phyloP scores from a whole-genome alignment of 1,284 basidiomycete genomes.

The Schizophyllum amplum region DNA sequence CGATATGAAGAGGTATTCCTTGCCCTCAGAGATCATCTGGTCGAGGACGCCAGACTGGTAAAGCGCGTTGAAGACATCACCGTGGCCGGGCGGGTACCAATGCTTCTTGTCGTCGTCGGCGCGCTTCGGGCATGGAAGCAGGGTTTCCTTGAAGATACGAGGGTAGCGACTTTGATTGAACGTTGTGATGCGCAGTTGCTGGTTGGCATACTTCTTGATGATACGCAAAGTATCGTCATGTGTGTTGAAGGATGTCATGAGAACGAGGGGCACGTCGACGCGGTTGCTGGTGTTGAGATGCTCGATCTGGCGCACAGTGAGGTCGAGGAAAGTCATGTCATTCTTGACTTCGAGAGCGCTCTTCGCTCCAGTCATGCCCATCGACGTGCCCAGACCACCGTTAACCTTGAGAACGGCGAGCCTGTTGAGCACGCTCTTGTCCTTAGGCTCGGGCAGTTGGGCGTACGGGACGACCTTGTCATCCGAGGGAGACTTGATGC shows the following conservation, averaged over 20 bases:
- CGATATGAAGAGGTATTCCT: constrained; percentile 98
- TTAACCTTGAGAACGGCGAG: constrained; percentile 99
- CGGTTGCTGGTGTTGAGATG: constrained; percentile 67
- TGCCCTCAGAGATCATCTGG: constrained; percentile 90
- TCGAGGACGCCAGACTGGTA: constrained; percentile 95
- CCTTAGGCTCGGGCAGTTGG: constrained; percentile 53
- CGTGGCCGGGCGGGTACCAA: constrained; percentile 99
- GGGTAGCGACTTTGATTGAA: constrained; percentile 99
- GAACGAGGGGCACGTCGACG: constrained; percentile 91
- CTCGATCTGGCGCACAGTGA: constrained; percentile 96
- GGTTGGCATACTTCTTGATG: constrained; percentile 99
- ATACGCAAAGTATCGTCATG: constrained; percentile 95
- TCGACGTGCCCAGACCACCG: constrained; percentile 96
- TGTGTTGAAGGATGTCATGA: constrained; percentile 99
- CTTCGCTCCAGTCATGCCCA: constrained; percentile 97
- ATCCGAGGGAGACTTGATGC: constrained; percentile 88
- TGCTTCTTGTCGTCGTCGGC: constrained; percentile 90
- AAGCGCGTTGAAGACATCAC: constrained; percentile 92
- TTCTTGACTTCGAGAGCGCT: constrained; percentile 90
- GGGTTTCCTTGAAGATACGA: constrained; percentile 92
- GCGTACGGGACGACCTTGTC: constrained; percentile 92
- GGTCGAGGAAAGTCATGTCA: constrained; percentile 98
- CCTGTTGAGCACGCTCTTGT: constrained; percentile 78
- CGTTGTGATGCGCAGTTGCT: constrained; percentile 90
- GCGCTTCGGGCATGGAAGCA: constrained; percentile 83